phyloP scores from a whole-genome alignment of 2,329 filamentous ascomycete species.

The Clarireedia paspali region DNA sequence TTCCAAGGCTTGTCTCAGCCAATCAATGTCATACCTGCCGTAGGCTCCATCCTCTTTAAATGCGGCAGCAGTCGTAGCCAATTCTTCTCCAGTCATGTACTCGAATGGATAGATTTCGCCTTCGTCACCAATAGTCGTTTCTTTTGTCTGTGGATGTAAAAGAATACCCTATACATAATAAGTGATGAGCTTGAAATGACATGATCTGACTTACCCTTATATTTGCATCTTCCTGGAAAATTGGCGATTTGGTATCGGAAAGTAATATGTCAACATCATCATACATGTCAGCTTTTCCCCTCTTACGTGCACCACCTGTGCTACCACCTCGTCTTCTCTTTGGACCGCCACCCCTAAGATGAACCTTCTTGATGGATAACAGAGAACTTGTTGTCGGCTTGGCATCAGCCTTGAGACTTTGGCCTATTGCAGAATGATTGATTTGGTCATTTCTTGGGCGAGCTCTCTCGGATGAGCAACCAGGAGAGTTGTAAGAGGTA shows the following conservation, averaged over 20 bases:
- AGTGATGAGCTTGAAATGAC: neutral
- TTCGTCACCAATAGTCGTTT: neutral
- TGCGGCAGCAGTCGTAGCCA: slow-evolving; percentile 43
- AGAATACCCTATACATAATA: neutral
- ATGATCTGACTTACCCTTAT: neutral
- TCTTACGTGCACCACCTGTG: neutral
- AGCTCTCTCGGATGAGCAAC: neutral
- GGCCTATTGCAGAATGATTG: neutral
- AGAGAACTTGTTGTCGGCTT: neutral
- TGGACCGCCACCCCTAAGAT: slow-evolving; percentile 1
- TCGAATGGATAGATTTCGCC: slow-evolving; percentile 2
- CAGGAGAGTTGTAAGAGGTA: slow-evolving; percentile 3
- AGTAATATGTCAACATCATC: slow-evolving; percentile 5
- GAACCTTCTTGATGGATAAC: neutral
- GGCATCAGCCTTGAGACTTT: neutral
- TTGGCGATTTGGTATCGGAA: slow-evolving; percentile 5
- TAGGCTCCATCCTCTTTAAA: slow-evolving; percentile 48
- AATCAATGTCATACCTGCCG: slow-evolving; percentile 49
- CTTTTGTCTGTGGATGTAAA: neutral
- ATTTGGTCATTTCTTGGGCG: neutral
- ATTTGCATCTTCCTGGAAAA: slow-evolving; percentile 9
- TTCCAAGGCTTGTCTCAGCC: slow-evolving; percentile 45
- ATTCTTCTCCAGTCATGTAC: slow-evolving; percentile 20
- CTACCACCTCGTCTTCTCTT: slow-evolving; percentile 1
- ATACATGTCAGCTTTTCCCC: slow-evolving; percentile 2